Evolutionary conservation across 2,329 filamentous ascomycete genomes (phyloP).

Genomic region (Colletotrichum spinosum): DNA sequence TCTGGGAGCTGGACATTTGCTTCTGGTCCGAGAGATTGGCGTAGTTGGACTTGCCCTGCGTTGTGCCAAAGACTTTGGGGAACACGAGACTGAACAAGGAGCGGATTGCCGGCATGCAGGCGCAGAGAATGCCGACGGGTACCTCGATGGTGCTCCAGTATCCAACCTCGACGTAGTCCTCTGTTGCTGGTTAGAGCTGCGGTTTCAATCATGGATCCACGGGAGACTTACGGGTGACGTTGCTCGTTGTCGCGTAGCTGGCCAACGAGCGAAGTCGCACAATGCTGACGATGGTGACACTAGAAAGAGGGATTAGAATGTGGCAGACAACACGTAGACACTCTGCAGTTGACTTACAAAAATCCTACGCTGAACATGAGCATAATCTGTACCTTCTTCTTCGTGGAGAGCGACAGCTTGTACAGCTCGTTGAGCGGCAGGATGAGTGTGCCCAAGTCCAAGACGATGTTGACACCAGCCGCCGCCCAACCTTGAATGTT

Average conservation of each 20-base stretch:
- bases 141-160: constrained; percentile 38
- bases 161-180: constrained; percentile 37
- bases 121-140: constrained; percentile 33
- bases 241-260: constrained; percentile 39
- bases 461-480: constrained; percentile 46
- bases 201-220: constrained; percentile 37
- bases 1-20: constrained; percentile 7
- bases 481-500: constrained; percentile 45
- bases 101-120: constrained; percentile 44
- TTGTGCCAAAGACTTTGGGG: constrained; percentile 46
- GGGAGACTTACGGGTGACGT: constrained; percentile 25
- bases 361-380: constrained; percentile 58
- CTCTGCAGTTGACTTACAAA: constrained; percentile 42
- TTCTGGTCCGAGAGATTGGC: constrained; percentile 19
- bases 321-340: neutral
- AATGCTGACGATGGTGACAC: constrained; percentile 47
- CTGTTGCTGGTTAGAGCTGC: constrained; percentile 45
- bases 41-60: constrained; percentile 37
- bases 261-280: constrained; percentile 45
- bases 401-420: constrained; percentile 51
- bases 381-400: constrained; percentile 56
- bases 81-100: constrained; percentile 49
- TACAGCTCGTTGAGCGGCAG: constrained; percentile 55
- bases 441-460: constrained; percentile 46
- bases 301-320: constrained; percentile 22